phyloP scores from a whole-genome alignment of 306 rosid species.

The Canavalia ensiformis region DNA sequence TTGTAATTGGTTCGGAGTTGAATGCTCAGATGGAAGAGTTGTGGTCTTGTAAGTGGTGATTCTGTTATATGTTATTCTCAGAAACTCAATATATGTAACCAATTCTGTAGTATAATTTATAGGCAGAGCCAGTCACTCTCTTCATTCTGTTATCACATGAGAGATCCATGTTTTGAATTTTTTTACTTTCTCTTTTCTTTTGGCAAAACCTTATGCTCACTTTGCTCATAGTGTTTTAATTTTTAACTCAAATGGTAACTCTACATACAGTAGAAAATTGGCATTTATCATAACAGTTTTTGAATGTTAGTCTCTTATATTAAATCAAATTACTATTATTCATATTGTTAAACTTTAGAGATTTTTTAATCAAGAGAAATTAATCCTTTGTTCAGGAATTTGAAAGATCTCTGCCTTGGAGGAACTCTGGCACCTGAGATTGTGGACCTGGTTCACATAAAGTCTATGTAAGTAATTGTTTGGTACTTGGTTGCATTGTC shows the following conservation, averaged over 20 bases:
- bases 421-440: slow-evolving; percentile 84
- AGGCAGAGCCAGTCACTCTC: background rate
- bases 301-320: background rate
- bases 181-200: slow-evolving; percentile 9
- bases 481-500: slow-evolving; percentile 31
- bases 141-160: background rate
- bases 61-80: background rate
- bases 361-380: slow-evolving; percentile 18
- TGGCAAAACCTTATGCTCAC: background rate
- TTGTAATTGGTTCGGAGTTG: slow-evolving; percentile 87
- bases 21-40: slow-evolving; percentile 79
- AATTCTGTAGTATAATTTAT: slow-evolving; percentile 22
- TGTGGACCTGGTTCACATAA: slow-evolving; percentile 66
- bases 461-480: slow-evolving; percentile 75
- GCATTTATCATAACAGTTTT: background rate
- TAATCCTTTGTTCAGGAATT: slow-evolving; percentile 62
- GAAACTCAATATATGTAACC: slow-evolving; percentile 6
- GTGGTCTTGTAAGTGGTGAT: slow-evolving; percentile 72
- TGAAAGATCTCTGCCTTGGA: slow-evolving; percentile 79
- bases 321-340: background rate
- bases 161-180: slow-evolving; percentile 4
- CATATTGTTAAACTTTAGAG: slow-evolving; percentile 33
- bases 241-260: slow-evolving; percentile 7
- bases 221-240: background rate
- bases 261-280: background rate